Evolutionary conservation across 345 rosid genomes (phyloP).

Genomic region (Eucalyptus guilfoylei): DNA sequence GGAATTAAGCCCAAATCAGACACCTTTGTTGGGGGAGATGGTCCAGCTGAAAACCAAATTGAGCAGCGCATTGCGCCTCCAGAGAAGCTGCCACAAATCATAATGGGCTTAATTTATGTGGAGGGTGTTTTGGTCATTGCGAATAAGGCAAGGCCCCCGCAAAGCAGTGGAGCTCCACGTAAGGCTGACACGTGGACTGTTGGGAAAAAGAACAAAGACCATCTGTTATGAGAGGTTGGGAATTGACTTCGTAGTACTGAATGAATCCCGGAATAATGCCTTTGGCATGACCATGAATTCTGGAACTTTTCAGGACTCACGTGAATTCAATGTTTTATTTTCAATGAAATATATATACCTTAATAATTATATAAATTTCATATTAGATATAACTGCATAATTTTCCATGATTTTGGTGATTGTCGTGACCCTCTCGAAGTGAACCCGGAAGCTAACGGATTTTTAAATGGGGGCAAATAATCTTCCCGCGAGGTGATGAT

Average conservation of each 20-base stretch:
- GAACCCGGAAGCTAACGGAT: background rate
- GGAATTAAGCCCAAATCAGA: background rate
- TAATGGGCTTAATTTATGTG: accelerated
- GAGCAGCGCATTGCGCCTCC: background rate
- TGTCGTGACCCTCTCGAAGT: background rate
- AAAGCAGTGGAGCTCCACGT: background rate
- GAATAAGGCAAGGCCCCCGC: background rate
- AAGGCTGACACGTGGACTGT: background rate
- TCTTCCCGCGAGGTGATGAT: too few species aligned
- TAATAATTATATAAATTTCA: background rate
- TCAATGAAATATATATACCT: background rate
- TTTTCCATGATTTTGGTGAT: background rate
- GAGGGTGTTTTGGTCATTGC: background rate
- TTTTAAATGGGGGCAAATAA: background rate
- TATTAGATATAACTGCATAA: background rate
- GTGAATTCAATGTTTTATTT: background rate
- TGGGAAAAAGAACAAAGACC: background rate
- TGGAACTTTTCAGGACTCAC: background rate
- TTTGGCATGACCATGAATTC: background rate
- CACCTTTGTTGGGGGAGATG: background rate
- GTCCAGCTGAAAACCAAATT: background rate
- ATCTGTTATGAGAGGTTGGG: background rate
- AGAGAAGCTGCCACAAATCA: background rate
- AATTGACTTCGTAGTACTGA: background rate
- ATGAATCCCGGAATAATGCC: background rate